Evolutionary conservation across 495 filamentous ascomycete genomes (phyloP).

Genomic region (Neurospora terricola): DNA sequence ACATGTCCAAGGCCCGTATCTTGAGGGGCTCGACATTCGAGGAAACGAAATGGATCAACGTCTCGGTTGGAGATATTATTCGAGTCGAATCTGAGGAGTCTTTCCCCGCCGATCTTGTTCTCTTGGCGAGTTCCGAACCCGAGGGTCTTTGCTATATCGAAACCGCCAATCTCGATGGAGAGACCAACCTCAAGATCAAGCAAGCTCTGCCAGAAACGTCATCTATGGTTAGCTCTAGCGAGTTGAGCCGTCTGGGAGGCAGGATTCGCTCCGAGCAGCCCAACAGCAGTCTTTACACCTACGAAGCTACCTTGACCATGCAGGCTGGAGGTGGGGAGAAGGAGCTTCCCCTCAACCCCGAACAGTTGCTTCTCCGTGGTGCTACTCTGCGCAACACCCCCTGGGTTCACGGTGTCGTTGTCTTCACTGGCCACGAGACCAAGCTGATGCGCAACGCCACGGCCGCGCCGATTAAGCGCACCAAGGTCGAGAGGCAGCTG

Average conservation of each 20-base stretch:
- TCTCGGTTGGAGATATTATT: constrained; percentile 88
- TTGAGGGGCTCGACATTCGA: constrained; percentile 77
- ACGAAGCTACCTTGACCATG: constrained; percentile 93
- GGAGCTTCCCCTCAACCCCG: constrained; percentile 68
- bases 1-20: constrained; percentile 78
- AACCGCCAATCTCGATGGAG: constrained; percentile 95
- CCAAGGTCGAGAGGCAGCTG: constrained; percentile 84
- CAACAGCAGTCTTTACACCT: constrained; percentile 97
- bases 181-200: constrained; percentile 99
- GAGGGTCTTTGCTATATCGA: constrained; percentile 99
- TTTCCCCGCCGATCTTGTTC: constrained; percentile 88
- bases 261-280: constrained; percentile 90
- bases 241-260: constrained; percentile 79
- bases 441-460: constrained; percentile 99
- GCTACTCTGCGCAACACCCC: constrained; percentile 94
- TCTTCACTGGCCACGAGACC: constrained; percentile 97
- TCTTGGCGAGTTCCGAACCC: constrained; percentile 90
- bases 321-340: constrained; percentile 91
- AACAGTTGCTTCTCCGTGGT: constrained; percentile 69
- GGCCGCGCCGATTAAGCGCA: constrained; percentile 94
- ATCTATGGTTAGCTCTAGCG: constrained; percentile 73
- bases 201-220: constrained; percentile 93
- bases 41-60: constrained; percentile 85
- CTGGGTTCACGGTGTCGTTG: constrained; percentile 94
- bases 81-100: constrained; percentile 92